Conservation (phyloP, 169 alveolate species). For the Plasmodium adleri region DNA sequence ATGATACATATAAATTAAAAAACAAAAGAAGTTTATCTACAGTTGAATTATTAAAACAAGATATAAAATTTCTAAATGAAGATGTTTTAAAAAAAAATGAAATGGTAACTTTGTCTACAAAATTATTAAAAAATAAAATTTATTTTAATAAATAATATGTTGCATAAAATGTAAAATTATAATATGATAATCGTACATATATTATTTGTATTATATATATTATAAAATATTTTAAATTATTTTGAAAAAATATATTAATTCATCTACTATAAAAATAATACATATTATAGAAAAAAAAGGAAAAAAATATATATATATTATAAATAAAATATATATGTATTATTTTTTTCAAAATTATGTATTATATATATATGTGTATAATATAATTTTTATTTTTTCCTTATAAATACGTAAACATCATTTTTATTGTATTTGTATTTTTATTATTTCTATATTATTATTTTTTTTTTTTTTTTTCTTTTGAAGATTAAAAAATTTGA, state of each 20-base stretch:
- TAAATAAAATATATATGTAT: background rate
- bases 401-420: no score
- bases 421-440: no score
- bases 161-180: background rate
- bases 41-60: slow-evolving; percentile 65
- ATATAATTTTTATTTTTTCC: no score
- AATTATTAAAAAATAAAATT: background rate
- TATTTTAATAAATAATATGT: background rate
- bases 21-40: slow-evolving; percentile 75
- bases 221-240: background rate
- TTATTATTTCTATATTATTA: no score
- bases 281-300: background rate
- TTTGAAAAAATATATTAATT: background rate
- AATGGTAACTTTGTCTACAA: slow-evolving; percentile 49
- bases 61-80: slow-evolving; percentile 50
- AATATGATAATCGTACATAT: background rate
- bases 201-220: background rate
- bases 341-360: background rate
- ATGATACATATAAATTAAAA: slow-evolving; percentile 66
- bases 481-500: slow-evolving; percentile 70
- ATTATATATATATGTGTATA: background rate
- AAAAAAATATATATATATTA: slow-evolving; percentile 10
- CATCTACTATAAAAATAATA: background rate
- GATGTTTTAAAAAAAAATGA: slow-evolving; percentile 69
- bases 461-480: background rate